These are phyloP conservation scores for Trichoderma citrinoviride DNA, from an alignment of 2,329 filamentous ascomycete species.

Conservation along the genomic window DNA sequence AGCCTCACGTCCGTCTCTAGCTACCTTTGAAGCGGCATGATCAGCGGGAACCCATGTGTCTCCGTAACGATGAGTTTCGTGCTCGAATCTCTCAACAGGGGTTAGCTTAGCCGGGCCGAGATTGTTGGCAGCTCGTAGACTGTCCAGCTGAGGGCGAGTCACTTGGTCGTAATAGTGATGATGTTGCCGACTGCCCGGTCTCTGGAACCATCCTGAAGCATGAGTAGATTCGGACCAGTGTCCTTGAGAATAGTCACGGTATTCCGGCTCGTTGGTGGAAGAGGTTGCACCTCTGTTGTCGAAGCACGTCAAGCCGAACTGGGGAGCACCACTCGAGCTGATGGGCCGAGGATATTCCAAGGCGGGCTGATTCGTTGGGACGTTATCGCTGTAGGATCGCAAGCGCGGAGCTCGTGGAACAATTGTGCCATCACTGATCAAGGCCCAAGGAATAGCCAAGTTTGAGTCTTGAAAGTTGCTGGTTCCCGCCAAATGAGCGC, in stretches of 20 bases:
- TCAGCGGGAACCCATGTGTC: neutral
- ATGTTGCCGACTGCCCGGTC: slow-evolving; percentile 4
- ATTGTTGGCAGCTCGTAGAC: neutral
- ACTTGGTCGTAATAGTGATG: slow-evolving; percentile 12
- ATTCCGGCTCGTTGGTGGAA: slow-evolving; percentile 12
- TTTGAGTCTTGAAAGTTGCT: neutral
- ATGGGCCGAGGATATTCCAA: slow-evolving; percentile 22
- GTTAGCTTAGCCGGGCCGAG: neutral
- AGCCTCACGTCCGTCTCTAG: neutral
- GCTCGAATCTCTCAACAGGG: neutral
- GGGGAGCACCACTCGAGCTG: slow-evolving; percentile 24
- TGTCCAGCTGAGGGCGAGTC: neutral
- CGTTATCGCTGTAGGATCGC: slow-evolving; percentile 28
- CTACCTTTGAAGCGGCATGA: neutral
- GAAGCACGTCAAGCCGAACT: slow-evolving; percentile 1
- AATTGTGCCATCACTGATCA: neutral
- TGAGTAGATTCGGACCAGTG: neutral
- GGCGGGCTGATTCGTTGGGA: slow-evolving; percentile 21
- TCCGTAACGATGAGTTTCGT: neutral
- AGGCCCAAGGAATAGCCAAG: neutral
- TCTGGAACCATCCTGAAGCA: neutral
- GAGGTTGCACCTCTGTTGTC: slow-evolving; percentile 4
- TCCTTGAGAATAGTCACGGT: slow-evolving; percentile 1
- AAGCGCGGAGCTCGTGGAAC: slow-evolving; percentile 26
- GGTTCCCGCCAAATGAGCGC: slow-evolving; percentile 24